phyloP scores from a whole-genome alignment of 2,329 filamentous ascomycete genomes.

The Zasmidium citrigriseum region DNA sequence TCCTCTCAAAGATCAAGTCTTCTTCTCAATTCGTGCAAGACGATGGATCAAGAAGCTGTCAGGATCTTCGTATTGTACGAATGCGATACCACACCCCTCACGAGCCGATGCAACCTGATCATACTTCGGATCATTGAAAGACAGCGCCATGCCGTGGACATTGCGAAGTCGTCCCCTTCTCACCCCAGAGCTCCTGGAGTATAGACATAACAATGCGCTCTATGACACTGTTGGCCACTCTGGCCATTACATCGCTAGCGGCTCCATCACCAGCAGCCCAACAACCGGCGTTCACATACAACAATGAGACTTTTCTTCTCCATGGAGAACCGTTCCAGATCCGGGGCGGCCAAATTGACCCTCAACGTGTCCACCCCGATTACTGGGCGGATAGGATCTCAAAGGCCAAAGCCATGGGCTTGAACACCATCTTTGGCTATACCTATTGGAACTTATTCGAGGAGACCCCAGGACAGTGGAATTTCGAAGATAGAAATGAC shows the following conservation, averaged over 20 bases:
- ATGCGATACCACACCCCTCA: not conserved
- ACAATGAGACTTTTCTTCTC: constrained; percentile 7
- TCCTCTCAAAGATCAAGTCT: not conserved
- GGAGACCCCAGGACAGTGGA: constrained; percentile 43
- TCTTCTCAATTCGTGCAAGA: not conserved
- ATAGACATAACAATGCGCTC: not conserved
- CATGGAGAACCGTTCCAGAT: constrained; percentile 33
- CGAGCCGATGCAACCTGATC: not conserved
- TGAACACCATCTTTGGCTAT: constrained; percentile 55
- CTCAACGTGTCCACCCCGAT: constrained; percentile 49
- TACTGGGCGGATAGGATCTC: constrained; percentile 51
- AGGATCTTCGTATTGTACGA: not conserved
- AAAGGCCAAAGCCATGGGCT: constrained; percentile 51
- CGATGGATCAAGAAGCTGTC: too few relatives aligned
- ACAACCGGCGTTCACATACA: constrained; percentile 9
- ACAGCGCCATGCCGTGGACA: not conserved
- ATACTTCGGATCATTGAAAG: not conserved
- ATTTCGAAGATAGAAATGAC: constrained; percentile 44
- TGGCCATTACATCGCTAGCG: not conserved
- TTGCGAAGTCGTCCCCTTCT: not conserved
- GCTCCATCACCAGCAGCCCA: not conserved
- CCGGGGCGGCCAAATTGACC: constrained; percentile 54
- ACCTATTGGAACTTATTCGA: constrained; percentile 55
- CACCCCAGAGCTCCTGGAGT: not conserved
- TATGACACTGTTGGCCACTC: not conserved